Percentiles rank a stretch among this genome's conserved stretches.
phyloP scores from a whole-genome alignment of 805 yeast species.

The Wickerhamomyces bovis region DNA sequence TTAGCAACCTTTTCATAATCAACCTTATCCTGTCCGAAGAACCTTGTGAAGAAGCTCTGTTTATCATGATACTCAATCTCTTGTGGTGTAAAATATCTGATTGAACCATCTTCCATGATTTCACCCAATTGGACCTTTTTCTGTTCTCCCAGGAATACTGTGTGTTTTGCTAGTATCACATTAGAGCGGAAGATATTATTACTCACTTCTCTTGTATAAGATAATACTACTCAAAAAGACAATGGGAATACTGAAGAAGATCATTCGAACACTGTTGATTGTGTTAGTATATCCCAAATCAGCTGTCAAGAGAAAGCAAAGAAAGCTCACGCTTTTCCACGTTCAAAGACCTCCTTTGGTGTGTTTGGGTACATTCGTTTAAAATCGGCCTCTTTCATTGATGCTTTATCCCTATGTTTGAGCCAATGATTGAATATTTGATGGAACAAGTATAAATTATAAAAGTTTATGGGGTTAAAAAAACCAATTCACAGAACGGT shows the following conservation, averaged over 20 bases:
- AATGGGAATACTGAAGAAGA: slow-evolving; percentile 20
- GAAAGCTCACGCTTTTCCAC: slow-evolving; percentile 15
- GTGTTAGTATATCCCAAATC: background rate
- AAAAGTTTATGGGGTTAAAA: background rate
- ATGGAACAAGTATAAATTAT: too few species aligned
- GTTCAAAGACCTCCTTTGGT: slow-evolving; percentile 16
- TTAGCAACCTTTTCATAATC: slow-evolving; percentile 13
- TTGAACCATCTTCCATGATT: slow-evolving; percentile 20
- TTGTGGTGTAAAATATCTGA: slow-evolving; percentile 15
- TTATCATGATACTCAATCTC: slow-evolving; percentile 20
- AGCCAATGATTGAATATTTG: too few species aligned
- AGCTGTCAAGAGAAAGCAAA: too few species aligned
- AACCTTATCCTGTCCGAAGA: slow-evolving; percentile 22
- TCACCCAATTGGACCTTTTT: slow-evolving; percentile 22
- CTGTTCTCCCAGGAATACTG: slow-evolving; percentile 17
- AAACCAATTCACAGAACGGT: background rate
- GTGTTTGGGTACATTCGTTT: slow-evolving; percentile 16
- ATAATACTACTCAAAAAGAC: slow-evolving; percentile 15
- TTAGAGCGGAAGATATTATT: background rate
- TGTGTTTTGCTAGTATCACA: background rate
- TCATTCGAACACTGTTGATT: slow-evolving; percentile 14
- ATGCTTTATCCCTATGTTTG: too few species aligned
- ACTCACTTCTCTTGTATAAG: slow-evolving; percentile 19
- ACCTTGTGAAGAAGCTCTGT: slow-evolving; percentile 12
- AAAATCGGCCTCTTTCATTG: slow-evolving; percentile 20